Evolutionary conservation across 768 basidiomycete species (phyloP), one percentile per base, ranked within the genome.

Genomic region (Psilocybe tampanensis): DNA sequence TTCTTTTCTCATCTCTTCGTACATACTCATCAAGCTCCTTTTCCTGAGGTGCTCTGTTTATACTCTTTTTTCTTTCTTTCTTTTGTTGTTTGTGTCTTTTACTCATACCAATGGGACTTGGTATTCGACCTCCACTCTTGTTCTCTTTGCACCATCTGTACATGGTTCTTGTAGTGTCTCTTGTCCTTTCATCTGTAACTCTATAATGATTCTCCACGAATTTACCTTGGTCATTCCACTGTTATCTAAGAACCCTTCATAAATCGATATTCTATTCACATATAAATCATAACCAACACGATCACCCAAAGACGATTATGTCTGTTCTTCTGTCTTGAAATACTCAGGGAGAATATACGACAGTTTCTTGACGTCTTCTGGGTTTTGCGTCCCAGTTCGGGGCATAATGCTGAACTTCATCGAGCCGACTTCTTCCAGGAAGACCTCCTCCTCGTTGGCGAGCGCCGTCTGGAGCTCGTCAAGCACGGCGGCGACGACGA

Each of bases 341-440:
- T 95, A 94, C 36, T 84, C 79, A 0, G 94, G 93, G 4, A 95
- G 77, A 61, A 97, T 77, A 72, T 77, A 95, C 24, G 81, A 78
- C 44, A 96, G 76, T 72, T 86, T 93, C 72, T 81, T 70, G 56
- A 79, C 74, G 63, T 92, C 88, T 60, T 84, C 86, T 3, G 75
- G 74, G 22, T 76, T 82, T 66, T 81, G 81, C 50, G 77, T 70
- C 44, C 72, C 80, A 0, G 83, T 77, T 34, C 76, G 76, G 9
- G 92, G 92, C 86, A 96, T 90, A 71, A 95, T 89, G 36, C 90
- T 84, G 67, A 82, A 89, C 62, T 84, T 78, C 95, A 97, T 97
- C n/a, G 77, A 80, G 9, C 94, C 95, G 15, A 74, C 80, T 64
- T 91, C 90, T 54, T 90, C 85, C 4, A 81, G 77, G 55, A 93